Base-by-base conservation (phyloP, 345 rosid species). In the Passiflora organensis region DNA sequence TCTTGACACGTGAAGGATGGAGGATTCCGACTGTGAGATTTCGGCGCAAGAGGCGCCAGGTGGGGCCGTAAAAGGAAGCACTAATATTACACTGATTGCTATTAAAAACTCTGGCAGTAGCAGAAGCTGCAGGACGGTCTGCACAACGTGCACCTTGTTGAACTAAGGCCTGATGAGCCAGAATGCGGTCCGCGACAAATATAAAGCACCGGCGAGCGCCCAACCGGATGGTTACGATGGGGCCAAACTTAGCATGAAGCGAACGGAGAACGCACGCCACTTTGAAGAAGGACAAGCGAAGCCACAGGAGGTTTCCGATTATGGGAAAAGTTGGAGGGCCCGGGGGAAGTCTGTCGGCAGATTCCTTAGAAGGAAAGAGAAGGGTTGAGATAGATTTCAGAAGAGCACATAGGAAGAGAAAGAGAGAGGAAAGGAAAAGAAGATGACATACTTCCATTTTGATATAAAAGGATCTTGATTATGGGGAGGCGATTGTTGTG, bases 1-100 rank as follows among this genome's bases (percentile, higher is more conserved):
- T 1, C 25, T 52, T 52, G 16, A 52, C 43, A 13, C 56, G 56
- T 8, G 56, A 52, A 17, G 56, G 42, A 10, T 34, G 56, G 24
- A 52, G 43, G 25, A 52, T 19, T 36, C 11, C 56, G 1, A 24
- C 2, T 0, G 43, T 34, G 43, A 52, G 43, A 13, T 52, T 52
- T 1, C 43, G 24, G 3, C 56, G 43, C 43, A 52, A 25, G 21
- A 32, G 56, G n/a, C 43, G 56, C 56, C 25, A 36, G 19, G 56
- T 36, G 10, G 56, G 56, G 13, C 56, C 56, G 13, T 52, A 52
- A 2, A 12, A 36, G 13, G 55, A 17, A 34, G 56, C 34, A 9
- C 12, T 37, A 16, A 53, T 38, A 13, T 14, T 14, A 14, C 37
- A 13, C 18, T 38, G 57, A 32, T 36, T 52, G 43, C 10, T 16